Conservation (phyloP, 768 basidiomycete genomes). For the Russula virescens region DNA sequence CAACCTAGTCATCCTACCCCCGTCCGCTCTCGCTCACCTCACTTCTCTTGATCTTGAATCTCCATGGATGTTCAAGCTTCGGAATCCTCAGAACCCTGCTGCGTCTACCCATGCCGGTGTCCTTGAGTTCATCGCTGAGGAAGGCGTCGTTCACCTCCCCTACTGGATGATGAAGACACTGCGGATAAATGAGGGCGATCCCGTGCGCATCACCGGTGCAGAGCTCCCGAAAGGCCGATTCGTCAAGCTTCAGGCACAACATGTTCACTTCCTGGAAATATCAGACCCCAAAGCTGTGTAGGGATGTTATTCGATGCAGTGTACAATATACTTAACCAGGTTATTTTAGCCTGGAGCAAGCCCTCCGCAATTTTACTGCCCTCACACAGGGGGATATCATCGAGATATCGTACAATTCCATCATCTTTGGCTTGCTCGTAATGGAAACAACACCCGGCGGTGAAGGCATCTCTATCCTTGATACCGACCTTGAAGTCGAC, state of each 20-base stretch:
- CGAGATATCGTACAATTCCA: conserved; percentile 95
- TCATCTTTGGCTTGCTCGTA: conserved; percentile 90
- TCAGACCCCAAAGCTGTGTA: conserved; percentile 98
- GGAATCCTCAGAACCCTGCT: conserved; percentile 80
- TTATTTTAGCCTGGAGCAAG: conserved; percentile 76
- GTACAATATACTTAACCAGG: background rate
- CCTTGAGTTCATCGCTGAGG: conserved; percentile 96
- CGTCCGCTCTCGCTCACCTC: conserved; percentile 84
- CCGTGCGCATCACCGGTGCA: conserved; percentile 85
- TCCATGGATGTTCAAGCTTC: conserved; percentile 96
- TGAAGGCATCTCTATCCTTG: conserved; percentile 81
- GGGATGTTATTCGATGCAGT: conserved; percentile 32
- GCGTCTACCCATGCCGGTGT: conserved; percentile 95
- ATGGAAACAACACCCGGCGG: conserved; percentile 91
- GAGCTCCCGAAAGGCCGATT: conserved; percentile 89
- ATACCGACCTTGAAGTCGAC: conserved; percentile 98
- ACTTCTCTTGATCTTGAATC: conserved; percentile 81
- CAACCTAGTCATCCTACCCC: conserved; percentile 88
- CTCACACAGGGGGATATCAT: conserved; percentile 96
- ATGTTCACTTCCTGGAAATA: conserved; percentile 91
- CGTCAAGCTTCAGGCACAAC: conserved; percentile 95
- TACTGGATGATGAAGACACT: conserved; percentile 99
- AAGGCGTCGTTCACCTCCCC: conserved; percentile 91
- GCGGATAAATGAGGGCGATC: conserved; percentile 88
- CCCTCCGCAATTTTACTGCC: conserved; percentile 86